Base-by-base conservation (phyloP, 257 asterid species). In the Cordia subcordata region DNA sequence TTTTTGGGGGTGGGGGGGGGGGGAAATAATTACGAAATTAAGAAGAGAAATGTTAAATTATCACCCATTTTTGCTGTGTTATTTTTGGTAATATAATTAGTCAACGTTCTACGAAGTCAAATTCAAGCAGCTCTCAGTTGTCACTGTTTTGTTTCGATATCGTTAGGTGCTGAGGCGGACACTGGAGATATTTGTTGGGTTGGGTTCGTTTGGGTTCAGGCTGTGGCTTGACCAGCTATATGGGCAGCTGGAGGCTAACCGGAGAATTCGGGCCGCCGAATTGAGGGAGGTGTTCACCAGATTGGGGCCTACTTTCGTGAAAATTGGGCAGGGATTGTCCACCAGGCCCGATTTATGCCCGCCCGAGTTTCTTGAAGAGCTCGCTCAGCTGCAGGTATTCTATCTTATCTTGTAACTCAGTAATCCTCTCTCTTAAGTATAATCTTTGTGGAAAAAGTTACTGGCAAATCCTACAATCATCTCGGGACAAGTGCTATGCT, bases 321-420 rank as follows among this genome's bases (percentile, higher is more conserved):
- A 89, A 75, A 76, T 93, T 57, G 97, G 99, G 9, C 99, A 93
- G 77, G 99, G 99, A n/a, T 77, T 93, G 69, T 89, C 99, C 60
- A 86, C 97, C 55, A 75, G 99, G 62, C 99, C 99, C 44, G 99
- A 93, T 68, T 81, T 93, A 58, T 93, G 99, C 66, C 99, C 97
- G 0, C 84, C 96, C 8, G 67, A 62, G 53, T 93, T 75, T 72
- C 85, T 93, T 33, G 99, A 93, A 72, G 97, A 93, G 86, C 95
- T 93, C 45, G 69, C 97, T 39, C 69, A 81, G 72, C 71, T 93
- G 76, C 99, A 92, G 98, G 98, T 77, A 62, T 49, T 38, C n/a
- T 60, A 50, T 37, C 10, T 53, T 40, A 11, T 52, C 9, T 44
- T 18, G 39, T 15, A 27, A 27, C 35, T 27, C 35, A 1, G 35